Evolutionary conservation across 805 yeast species (phyloP).

Genomic region (Lachancea cidri): DNA sequence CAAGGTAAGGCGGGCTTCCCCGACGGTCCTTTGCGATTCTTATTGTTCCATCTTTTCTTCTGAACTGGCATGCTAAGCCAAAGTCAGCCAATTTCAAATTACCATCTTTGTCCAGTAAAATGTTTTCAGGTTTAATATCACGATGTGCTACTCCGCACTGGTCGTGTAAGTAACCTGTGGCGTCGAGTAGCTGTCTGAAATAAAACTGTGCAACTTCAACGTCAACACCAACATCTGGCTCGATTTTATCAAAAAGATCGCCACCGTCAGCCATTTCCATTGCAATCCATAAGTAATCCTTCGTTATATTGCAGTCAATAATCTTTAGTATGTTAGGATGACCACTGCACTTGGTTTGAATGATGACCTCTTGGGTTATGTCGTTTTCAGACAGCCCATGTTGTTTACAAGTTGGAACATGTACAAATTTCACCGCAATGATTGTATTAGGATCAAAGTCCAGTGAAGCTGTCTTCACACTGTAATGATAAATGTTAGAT

Average conservation of each 20-base stretch:
- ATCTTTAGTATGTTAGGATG: conserved; percentile 59
- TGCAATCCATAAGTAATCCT: conserved; percentile 57
- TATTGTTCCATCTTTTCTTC: conserved; percentile 43
- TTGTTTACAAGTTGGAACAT: conserved; percentile 35
- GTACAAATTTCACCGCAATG: conserved; percentile 57
- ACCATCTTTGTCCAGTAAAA: conserved; percentile 57
- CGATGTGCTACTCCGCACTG: conserved; percentile 67
- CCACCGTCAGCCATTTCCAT: conserved; percentile 72
- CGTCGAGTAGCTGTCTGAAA: conserved; percentile 59
- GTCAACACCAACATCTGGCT: conserved; percentile 68
- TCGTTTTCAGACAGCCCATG: conserved; percentile 36
- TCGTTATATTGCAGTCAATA: conserved; percentile 48
- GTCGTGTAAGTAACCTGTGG: conserved; percentile 54
- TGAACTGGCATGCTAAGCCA: conserved; percentile 63
- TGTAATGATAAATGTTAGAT: conserved; percentile 6
- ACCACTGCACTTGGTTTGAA: conserved; percentile 53
- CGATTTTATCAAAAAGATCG: conserved; percentile 72
- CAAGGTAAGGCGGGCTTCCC: conserved; percentile 74
- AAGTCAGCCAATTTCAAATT: conserved; percentile 73
- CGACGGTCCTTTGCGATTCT: conserved; percentile 49
- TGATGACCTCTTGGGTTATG: conserved; percentile 48
- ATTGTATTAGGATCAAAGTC: conserved; percentile 34
- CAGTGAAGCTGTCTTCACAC: conserved; percentile 47
- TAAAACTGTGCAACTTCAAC: conserved; percentile 63
- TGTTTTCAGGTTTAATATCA: conserved; percentile 72